These are phyloP conservation scores for Geotrichum cucujoidarum DNA, from an alignment of 1,139 yeast species.

Conservation along the genomic window DNA sequence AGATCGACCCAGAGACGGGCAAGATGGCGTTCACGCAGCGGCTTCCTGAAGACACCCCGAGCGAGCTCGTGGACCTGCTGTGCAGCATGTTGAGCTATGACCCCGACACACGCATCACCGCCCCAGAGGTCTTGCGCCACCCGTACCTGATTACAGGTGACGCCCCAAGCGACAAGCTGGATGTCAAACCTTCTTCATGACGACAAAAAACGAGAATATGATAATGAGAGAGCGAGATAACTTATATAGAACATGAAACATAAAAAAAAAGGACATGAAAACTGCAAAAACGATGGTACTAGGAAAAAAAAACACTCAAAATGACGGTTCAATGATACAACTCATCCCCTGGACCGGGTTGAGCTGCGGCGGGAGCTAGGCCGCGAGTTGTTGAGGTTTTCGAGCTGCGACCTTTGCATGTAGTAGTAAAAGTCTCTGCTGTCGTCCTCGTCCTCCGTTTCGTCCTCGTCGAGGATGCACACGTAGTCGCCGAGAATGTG, in stretches of 20 bases:
- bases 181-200: not conserved
- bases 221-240: not conserved
- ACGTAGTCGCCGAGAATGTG: constrained; percentile 12
- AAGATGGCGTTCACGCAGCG: constrained; percentile 94
- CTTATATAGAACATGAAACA: not conserved
- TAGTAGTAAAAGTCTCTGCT: constrained; percentile 15
- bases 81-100: constrained; percentile 77
- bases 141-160: constrained; percentile 60
- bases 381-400: constrained; percentile 17
- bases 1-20: no score
- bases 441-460: constrained; percentile 15
- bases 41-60: constrained; percentile 79
- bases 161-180: not conserved
- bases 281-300: not conserved
- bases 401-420: constrained; percentile 17
- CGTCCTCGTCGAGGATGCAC: constrained; percentile 9
- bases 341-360: not conserved
- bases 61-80: constrained; percentile 52
- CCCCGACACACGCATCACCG: constrained; percentile 85
- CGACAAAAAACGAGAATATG: not conserved
- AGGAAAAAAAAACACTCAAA: not conserved
- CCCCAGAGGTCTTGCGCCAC: constrained; percentile 86
- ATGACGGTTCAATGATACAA: no score
- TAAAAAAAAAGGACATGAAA: not conserved
- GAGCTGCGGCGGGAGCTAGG: not conserved